These are phyloP conservation scores for Apiotrichum gracile DNA, from an alignment of 1,284 basidiomycete genomes.

Conservation along the genomic window DNA sequence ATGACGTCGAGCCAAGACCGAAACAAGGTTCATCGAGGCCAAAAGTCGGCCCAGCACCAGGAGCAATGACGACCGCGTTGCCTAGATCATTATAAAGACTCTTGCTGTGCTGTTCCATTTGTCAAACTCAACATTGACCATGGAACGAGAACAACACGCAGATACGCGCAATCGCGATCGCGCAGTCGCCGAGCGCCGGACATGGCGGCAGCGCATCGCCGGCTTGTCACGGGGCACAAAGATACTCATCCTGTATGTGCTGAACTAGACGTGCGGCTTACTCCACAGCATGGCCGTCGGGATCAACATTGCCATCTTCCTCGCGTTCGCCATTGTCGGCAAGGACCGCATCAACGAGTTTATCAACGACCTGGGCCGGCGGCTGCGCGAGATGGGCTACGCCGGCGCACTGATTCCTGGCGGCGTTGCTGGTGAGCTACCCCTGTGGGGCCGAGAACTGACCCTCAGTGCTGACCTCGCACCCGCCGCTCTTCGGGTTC, in stretches of 20 bases:
- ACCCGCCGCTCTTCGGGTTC: slow-evolving; percentile 47
- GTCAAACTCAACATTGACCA: no score
- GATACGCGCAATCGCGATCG: no score
- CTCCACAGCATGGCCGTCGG: neutral
- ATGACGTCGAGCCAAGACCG: no score
- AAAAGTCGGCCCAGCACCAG: no score
- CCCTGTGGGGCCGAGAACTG: no score
- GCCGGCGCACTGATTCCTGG: slow-evolving; percentile 33
- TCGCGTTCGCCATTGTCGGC: slow-evolving; percentile 35
- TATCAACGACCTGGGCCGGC: slow-evolving; percentile 35
- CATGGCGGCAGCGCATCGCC: neutral
- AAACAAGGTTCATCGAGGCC: no score
- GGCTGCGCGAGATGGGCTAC: slow-evolving; percentile 31
- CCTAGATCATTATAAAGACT: no score
- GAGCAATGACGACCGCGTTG: no score
- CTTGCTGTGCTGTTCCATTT: no score
- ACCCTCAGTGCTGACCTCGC: slow-evolving; percentile 34
- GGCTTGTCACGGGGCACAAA: neutral
- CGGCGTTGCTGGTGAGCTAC: slow-evolving; percentile 35
- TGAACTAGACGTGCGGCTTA: no score
- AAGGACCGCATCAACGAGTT: slow-evolving; percentile 36
- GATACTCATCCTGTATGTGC: neutral
- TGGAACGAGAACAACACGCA: no score
- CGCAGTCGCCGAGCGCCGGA: neutral
- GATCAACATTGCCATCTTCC: slow-evolving; percentile 17